phyloP scores from a whole-genome alignment of 2,329 filamentous ascomycete genomes.

The Cladophialophora chaetospira region DNA sequence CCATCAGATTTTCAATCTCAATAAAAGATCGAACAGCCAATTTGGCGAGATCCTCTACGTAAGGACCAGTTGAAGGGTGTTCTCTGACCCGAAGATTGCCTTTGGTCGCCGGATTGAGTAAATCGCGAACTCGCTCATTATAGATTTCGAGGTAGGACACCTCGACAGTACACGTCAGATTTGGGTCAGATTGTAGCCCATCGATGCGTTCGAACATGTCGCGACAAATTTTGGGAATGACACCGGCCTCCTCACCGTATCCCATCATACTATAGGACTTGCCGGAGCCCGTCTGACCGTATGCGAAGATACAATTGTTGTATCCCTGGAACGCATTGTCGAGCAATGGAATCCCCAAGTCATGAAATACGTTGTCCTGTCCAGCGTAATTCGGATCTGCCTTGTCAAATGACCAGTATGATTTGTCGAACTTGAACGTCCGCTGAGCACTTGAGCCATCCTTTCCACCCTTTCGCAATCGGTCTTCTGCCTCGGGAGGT shows the following conservation, averaged over 20 bases:
- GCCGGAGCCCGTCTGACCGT: conserved; percentile 96
- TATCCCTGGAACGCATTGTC: conserved; percentile 99
- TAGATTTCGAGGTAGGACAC: conserved; percentile 99
- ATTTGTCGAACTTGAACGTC: conserved; percentile 92
- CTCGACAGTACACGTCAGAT: conserved; percentile 86
- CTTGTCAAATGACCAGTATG: conserved; percentile 96
- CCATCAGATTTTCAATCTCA: conserved; percentile 97
- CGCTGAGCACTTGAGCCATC: conserved; percentile 65
- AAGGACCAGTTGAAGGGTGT: conserved; percentile 94
- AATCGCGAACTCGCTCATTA: conserved; percentile 93
- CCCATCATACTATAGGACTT: conserved; percentile 99
- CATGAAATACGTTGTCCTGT: conserved; percentile 84
- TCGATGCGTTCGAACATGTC: conserved; percentile 93
- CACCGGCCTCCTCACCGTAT: conserved; percentile 91
- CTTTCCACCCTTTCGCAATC: conserved; percentile 52
- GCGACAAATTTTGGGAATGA: conserved; percentile 95
- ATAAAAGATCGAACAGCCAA: conserved; percentile 88
- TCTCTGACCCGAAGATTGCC: conserved; percentile 96
- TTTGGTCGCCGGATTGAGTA: conserved; percentile 93
- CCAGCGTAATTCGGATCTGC: conserved; percentile 80
- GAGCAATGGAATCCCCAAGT: conserved; percentile 83
- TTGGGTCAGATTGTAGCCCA: conserved; percentile 69
- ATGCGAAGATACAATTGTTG: conserved; percentile 99
- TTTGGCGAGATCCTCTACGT: conserved; percentile 97
- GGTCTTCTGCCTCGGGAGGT: conserved; percentile 63